A percentile compares a stretch with the other conserved stretches of the same genome.
Evolutionary conservation across 345 rosid genomes (phyloP).

Genomic region (Kandelia obovata): DNA sequence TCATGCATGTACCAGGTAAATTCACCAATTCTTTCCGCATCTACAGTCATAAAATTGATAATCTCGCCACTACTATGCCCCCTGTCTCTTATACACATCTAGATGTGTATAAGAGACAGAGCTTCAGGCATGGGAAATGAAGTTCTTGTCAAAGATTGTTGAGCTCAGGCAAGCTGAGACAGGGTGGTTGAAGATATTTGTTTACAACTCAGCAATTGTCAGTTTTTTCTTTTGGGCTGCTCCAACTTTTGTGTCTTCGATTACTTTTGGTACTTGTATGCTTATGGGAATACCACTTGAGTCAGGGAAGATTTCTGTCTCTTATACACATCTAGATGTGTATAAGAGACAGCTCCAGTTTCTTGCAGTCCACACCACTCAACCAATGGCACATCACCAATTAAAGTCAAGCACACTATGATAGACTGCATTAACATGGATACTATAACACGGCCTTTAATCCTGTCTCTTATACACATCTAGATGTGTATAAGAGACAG

Average conservation of each 20-base stretch:
- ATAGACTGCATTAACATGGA: no score
- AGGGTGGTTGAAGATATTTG: slow-evolving; percentile 32
- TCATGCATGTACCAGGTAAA: slow-evolving; percentile 33
- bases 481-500: no score
- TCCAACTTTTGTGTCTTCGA: slow-evolving; percentile 26
- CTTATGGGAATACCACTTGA: slow-evolving; percentile 27
- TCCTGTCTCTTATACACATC: no score
- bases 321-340: no score
- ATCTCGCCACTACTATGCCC: slow-evolving; percentile 41
- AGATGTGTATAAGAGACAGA: no score
- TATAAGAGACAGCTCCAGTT: no score
- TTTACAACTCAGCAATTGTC: slow-evolving; percentile 17
- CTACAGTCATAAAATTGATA: slow-evolving; percentile 36
- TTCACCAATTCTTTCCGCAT: slow-evolving; percentile 27
- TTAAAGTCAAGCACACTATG: no score
- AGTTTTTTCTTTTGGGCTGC: slow-evolving; percentile 24
- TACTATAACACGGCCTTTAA: no score
- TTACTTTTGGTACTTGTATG: slow-evolving; percentile 11
- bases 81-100: no score
- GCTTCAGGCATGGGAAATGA: slow-evolving; percentile 44
- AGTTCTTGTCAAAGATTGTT: slow-evolving; percentile 29
- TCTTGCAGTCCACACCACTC: no score
- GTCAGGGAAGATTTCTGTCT: slow-evolving; percentile 32
- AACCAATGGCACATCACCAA: no score
- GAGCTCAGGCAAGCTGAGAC: slow-evolving; percentile 26